Percentiles rank a stretch among this genome's conserved stretches.
phyloP scores from a whole-genome alignment of 352 stramenopile genomes.

The Halophytophthora polymorphica region DNA sequence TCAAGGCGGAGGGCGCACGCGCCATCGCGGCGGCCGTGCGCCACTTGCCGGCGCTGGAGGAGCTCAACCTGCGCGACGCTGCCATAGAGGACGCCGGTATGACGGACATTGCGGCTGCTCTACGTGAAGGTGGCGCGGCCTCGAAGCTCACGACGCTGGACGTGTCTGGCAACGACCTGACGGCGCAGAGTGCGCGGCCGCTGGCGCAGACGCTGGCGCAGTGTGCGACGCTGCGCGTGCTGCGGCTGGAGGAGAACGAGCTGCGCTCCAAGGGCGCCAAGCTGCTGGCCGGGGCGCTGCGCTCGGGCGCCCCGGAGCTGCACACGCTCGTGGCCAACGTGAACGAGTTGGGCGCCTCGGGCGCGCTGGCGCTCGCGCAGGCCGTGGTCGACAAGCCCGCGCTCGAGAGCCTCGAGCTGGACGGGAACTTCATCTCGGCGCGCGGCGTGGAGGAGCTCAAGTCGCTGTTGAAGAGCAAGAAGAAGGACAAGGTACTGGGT shows the following conservation, averaged over 20 bases:
- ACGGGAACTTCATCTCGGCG: conserved; percentile 80
- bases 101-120: conserved; percentile 71
- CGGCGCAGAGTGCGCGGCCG: conserved; percentile 48
- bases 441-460: conserved; percentile 59
- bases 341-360: conserved; percentile 88
- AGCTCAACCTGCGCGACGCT: conserved; percentile 91
- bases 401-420: conserved; percentile 63
- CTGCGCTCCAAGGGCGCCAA: conserved; percentile 84
- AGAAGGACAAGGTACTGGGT: conserved; percentile 56
- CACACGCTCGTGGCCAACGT: conserved; percentile 85
- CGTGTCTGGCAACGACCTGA: conserved; percentile 93
- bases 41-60: conserved; percentile 60
- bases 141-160: conserved; percentile 74
- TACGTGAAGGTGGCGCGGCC: conserved; percentile 41
- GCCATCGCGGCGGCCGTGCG: conserved; percentile 86
- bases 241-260: conserved; percentile 94
- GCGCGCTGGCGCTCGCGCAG: conserved; percentile 77
- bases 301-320: conserved; percentile 40
- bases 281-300: conserved; percentile 68
- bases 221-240: conserved; percentile 59
- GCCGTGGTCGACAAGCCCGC: conserved; percentile 50
- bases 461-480: conserved; percentile 39
- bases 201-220: conserved; percentile 45
- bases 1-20: conserved; percentile 81
- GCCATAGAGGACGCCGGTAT: conserved; percentile 89